Percentiles rank a stretch among this genome's conserved stretches.
phyloP scores from a whole-genome alignment of 2,329 filamentous ascomycete species.

The Thielaviopsis musarum region DNA sequence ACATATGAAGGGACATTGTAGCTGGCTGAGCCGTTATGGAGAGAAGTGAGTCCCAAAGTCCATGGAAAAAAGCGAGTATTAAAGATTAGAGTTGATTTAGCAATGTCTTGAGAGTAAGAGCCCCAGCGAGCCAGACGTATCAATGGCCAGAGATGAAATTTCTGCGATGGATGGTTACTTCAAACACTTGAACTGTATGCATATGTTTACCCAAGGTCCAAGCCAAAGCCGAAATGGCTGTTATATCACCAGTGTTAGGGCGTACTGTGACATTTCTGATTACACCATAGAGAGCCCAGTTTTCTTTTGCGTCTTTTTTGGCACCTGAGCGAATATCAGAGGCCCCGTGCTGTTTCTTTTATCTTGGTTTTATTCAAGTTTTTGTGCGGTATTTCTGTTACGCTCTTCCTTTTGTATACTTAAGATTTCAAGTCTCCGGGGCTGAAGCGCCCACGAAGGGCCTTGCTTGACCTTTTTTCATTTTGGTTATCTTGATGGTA shows the following conservation, averaged over 20 bases:
- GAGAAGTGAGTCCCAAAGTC: not conserved
- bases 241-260: not conserved
- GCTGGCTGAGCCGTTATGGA: not conserved
- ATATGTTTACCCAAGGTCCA: not conserved
- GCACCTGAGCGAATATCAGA: no score
- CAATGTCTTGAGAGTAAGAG: not conserved
- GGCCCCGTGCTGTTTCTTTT: no score
- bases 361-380: not conserved
- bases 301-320: no score
- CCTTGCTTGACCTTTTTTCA: not conserved
- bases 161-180: not conserved
- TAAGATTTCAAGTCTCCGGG: not conserved
- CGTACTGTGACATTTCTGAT: not conserved
- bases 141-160: not conserved
- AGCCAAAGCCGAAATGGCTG: not conserved
- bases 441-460: not conserved
- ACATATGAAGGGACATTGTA: conserved; percentile 6
- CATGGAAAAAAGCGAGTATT: not conserved
- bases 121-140: not conserved
- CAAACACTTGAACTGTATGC: not conserved
- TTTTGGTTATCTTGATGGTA: not conserved
- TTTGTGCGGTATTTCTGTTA: not conserved
- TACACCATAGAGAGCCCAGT: not conserved
- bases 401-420: not conserved
- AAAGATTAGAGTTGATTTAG: not conserved